Base-by-base conservation (phyloP, 345 rosid genomes). In the Gossypium thurberi region DNA sequence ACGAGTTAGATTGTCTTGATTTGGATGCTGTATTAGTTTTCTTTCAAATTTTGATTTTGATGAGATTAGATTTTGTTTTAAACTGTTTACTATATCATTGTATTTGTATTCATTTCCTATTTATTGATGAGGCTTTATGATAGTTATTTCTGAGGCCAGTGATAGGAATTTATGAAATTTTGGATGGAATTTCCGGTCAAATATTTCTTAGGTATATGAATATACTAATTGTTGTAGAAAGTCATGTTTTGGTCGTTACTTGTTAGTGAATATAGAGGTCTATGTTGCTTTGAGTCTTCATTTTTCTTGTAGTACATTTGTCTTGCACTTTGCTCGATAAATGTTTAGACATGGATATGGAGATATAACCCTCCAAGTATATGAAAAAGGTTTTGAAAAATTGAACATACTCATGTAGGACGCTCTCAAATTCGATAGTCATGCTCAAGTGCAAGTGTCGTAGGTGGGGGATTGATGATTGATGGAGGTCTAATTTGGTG, bases 1-100 rank as follows among this genome's bases (percentile, higher is more conserved):
- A 28, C 60, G 57, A 50, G 67, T 72, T 72, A 61, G 75, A 60
- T 72, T 55, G 37, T 70, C 28, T 46, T 26, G 28, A 28, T 60
- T 72, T 60, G 40, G 68, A 15, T 15, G 17, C 20, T 57, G 65
- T 58, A 58, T 14, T 44, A 58, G 17, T 58, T 43, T 13, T 20
- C 20, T 40, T 44, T 8, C 0, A 25, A 58, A 44, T 15, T 71
- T 71, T 71, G 65, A 14, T 51, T 53, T n/a, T 71, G 3, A 59
- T 46, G 55, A 25, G 68, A 60, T 72, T 10, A 21, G 57, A 28
- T 59, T 25, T 59, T 14, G 46, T 26, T 60, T 60, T 10, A 48
- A 50, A 14, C 26, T 10, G 4, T 25, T 25, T 7, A 66, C 40
- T 14, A 14, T 21, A 13, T 12, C 13, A 42, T 55, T 58, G 42